Conservation (phyloP, 2,329 filamentous ascomycete genomes). For the Cercospora janseana region DNA sequence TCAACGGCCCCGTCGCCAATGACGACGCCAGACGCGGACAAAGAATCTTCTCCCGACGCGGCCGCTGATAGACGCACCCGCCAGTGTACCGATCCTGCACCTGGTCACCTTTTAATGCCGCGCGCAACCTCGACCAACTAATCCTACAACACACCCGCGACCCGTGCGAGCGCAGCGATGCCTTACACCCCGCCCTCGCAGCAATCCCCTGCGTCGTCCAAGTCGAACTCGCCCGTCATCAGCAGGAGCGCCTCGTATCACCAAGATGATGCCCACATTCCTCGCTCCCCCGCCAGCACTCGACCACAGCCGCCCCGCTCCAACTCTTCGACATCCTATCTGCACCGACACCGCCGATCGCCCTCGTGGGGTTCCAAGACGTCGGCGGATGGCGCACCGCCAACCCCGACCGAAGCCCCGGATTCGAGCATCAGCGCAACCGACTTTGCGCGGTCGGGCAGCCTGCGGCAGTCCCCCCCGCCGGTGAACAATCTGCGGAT, state of each 20-base stretch:
- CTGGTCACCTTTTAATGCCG: conserved; percentile 43
- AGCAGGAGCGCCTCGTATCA: conserved; percentile 53
- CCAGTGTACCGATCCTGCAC: conserved; percentile 18
- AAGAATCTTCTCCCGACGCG: conserved; percentile 4
- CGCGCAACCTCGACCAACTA: conserved; percentile 39
- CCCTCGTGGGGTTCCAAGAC: conserved; percentile 46
- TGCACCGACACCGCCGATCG: conserved; percentile 60
- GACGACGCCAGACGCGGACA: not conserved
- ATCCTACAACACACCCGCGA: conserved; percentile 33
- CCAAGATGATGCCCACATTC: conserved; percentile 37
- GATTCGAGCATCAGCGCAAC: conserved; percentile 21
- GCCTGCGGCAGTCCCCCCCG: conserved; percentile 79
- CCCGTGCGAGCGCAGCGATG: conserved; percentile 52
- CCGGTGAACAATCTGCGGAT: conserved; percentile 74
- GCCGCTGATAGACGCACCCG: conserved; percentile 14
- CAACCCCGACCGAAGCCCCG: conserved; percentile 33
- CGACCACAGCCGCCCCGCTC: conserved; percentile 55
- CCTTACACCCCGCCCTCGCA: conserved; percentile 82
- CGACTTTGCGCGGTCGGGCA: conserved; percentile 51
- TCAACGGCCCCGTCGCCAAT: not conserved
- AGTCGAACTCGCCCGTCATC: conserved; percentile 51
- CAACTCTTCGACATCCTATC: conserved; percentile 59
- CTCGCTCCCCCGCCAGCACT: conserved; percentile 39
- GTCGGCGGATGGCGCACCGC: conserved; percentile 25
- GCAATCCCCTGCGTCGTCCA: conserved; percentile 59